Evolutionary conservation across 768 basidiomycete genomes (phyloP), one percentile per base, ranked within the genome.

Genomic region (Pleurotus pulmonarius): DNA sequence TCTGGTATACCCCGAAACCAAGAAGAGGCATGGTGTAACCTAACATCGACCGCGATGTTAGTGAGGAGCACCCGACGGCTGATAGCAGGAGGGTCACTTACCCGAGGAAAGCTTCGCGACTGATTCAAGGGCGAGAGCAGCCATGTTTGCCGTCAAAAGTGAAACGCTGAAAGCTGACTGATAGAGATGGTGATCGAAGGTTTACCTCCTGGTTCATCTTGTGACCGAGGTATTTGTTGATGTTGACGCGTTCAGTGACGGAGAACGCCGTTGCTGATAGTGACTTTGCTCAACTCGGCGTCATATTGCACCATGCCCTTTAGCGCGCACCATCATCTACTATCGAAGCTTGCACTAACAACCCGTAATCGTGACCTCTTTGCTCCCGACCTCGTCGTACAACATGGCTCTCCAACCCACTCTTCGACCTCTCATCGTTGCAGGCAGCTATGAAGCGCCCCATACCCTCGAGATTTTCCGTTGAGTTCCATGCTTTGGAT

Each of bases 401-500:
- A 25, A 37, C n/a, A 94, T 94, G 92, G 87, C 92, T 46, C 77
- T 93, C 44, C 87, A 85, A 77, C 90, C 92, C 1, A 84, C 81
- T 49, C 80, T 94, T 38, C 71, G 76, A 26, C 80, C 88, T 48
- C 75, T 88, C 46, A 67, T 87, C 51, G 73, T 94, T 57, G 77
- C 82, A 3, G 92, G 92, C 41, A 64, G 60, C 15, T 64, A 67
- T 53, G 72, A 79, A 25, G 80, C 91, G 0, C 86, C 87, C 0
- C 90, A 94, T 63, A 90, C 88, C 2, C 75, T 94, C 49, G 92
- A 94, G 57, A 71, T 92, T 56, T 93, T 90, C 70, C 68, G 89
- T 88, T 22, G 25, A 25, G 20, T 18, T 40, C 8, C 15, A 49
- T 34, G 8, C 25, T n/a, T 18, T 45, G 4, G 44, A 45, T 16